phyloP scores from a whole-genome alignment of 2,329 filamentous ascomycete genomes.

The Aureobasidium namibiae region DNA sequence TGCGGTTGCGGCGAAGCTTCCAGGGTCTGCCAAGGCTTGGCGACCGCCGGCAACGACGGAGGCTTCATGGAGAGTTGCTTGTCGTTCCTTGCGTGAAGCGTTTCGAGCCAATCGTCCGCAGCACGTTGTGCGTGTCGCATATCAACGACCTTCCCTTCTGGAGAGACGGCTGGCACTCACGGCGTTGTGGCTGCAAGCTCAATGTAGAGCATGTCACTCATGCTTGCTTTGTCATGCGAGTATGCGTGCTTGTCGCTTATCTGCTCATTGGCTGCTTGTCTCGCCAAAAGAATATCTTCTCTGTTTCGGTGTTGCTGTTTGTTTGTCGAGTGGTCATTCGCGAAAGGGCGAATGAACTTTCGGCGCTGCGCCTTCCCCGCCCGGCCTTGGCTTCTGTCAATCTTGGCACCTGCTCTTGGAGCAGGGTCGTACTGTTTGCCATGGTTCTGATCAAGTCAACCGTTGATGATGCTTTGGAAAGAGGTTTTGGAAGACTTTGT shows the following conservation, averaged over 20 bases:
- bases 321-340: background rate
- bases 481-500: too few species aligned
- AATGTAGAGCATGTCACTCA: background rate
- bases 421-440: background rate
- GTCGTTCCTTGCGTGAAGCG: background rate
- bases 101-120: background rate
- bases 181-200: background rate
- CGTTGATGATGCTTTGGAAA: background rate
- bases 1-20: background rate
- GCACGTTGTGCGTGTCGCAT: conserved; percentile 7
- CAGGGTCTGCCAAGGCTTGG: background rate
- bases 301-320: background rate
- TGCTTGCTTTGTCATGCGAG: background rate
- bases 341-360: background rate
- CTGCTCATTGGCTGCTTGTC: background rate
- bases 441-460: background rate
- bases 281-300: background rate
- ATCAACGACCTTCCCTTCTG: background rate
- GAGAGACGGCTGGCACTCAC: background rate
- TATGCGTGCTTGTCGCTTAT: background rate
- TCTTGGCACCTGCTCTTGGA: background rate
- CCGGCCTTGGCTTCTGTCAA: background rate
- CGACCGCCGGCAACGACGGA: background rate
- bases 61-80: background rate
- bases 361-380: background rate